phyloP scores from a whole-genome alignment of 768 basidiomycete species.

The Lactarius trivialis region DNA sequence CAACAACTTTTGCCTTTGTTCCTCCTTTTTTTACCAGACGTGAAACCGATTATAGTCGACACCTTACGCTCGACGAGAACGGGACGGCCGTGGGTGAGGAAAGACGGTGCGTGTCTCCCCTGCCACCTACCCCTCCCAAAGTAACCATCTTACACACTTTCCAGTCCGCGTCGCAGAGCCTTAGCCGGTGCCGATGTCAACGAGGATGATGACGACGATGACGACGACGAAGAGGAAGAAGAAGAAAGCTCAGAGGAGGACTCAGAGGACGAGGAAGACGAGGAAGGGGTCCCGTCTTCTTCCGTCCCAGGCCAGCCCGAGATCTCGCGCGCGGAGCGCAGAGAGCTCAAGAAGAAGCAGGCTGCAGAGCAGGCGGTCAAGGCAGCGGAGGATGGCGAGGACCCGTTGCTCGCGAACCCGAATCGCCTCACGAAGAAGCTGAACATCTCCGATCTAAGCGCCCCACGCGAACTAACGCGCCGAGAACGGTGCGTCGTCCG shows the following conservation, averaged over 20 bases:
- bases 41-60: constrained; percentile 19
- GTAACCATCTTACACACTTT: background rate
- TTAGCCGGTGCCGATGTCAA: constrained; percentile 34
- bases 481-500: constrained; percentile 60
- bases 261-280: constrained; percentile 35
- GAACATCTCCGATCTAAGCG: constrained; percentile 67
- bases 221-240: constrained; percentile 38
- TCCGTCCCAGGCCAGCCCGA: constrained; percentile 39
- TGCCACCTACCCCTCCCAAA: background rate
- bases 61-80: constrained; percentile 27
- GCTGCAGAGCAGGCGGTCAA: constrained; percentile 37
- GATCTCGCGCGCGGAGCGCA: constrained; percentile 63
- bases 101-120: constrained; percentile 17
- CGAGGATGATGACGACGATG: background rate
- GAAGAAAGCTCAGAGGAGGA: constrained; percentile 42
- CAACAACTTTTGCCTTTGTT: background rate
- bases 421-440: constrained; percentile 70
- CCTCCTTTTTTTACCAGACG: no score
- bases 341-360: constrained; percentile 81
- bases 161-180: constrained; percentile 8
- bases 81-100: constrained; percentile 27
- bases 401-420: constrained; percentile 69
- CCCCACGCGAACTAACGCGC: constrained; percentile 54
- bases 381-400: constrained; percentile 49
- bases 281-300: constrained; percentile 27